phyloP scores from a whole-genome alignment of 1,139 yeast genomes.

The Saccharomyces hybrid region DNA sequence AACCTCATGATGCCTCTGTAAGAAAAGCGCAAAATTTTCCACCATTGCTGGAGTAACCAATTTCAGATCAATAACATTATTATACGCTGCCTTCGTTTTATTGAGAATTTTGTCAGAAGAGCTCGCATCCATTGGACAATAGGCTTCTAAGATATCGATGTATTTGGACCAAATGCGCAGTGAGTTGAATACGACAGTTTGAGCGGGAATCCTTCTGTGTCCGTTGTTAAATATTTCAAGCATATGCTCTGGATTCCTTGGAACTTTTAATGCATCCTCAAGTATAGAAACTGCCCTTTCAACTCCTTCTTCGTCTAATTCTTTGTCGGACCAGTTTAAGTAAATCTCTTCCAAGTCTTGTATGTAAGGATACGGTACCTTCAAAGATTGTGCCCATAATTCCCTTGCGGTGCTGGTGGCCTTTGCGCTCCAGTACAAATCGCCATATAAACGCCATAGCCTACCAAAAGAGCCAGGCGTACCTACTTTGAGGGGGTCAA shows the following conservation, averaged over 20 bases:
- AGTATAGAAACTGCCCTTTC: conserved; percentile 49
- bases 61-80: conserved; percentile 51
- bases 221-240: conserved; percentile 22
- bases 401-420: conserved; percentile 58
- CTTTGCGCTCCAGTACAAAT: conserved; percentile 47
- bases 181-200: conserved; percentile 53
- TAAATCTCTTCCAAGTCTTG: conserved; percentile 65
- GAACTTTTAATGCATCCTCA: conserved; percentile 44
- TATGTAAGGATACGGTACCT: conserved; percentile 58
- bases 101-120: conserved; percentile 30
- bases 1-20: conserved; percentile 41
- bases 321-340: conserved; percentile 55
- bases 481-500: conserved; percentile 52
- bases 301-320: conserved; percentile 48
- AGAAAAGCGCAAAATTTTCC: conserved; percentile 57
- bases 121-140: conserved; percentile 28
- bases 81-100: conserved; percentile 45
- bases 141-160: conserved; percentile 64
- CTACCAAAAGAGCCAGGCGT: conserved; percentile 39
- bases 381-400: conserved; percentile 59
- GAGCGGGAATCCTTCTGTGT: conserved; percentile 42
- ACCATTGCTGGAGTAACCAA: conserved; percentile 65
- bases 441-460: conserved; percentile 68
- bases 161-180: conserved; percentile 65
- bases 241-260: conserved; percentile 27